Conservation (phyloP, 2,329 filamentous ascomycete genomes). For the Botrytis hyacinthi region DNA sequence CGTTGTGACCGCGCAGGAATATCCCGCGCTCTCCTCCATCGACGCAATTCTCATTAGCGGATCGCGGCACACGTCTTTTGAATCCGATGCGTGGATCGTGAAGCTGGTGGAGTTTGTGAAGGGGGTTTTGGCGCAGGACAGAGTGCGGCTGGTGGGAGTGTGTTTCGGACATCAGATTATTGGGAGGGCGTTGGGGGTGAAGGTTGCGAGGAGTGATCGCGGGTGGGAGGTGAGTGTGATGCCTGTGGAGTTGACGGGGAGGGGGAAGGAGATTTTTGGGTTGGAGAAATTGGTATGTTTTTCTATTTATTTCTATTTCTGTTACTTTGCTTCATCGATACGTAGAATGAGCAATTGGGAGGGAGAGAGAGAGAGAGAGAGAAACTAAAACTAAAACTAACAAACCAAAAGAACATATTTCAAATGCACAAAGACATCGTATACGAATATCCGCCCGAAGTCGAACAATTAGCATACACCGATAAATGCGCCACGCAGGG, state of each 20-base stretch:
- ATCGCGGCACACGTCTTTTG: constrained; percentile 70
- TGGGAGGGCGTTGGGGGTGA: constrained; percentile 65
- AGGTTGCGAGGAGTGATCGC: constrained; percentile 62
- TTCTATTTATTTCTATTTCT: too few species aligned
- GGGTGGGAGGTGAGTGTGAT: constrained; percentile 84
- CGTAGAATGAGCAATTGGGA: neutral
- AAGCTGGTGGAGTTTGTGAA: constrained; percentile 68
- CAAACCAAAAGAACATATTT: constrained; percentile 58
- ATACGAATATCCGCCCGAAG: constrained; percentile 57
- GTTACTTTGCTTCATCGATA: neutral
- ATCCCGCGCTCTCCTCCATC: constrained; percentile 70
- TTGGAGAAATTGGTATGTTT: constrained; percentile 54
- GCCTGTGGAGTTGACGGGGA: constrained; percentile 63
- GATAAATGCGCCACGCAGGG: constrained; percentile 71
- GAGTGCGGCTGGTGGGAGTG: constrained; percentile 71
- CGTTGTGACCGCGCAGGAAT: constrained; percentile 65
- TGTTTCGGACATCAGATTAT: constrained; percentile 90
- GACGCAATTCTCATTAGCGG: constrained; percentile 85
- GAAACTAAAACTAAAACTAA: too few species aligned
- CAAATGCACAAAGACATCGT: constrained; percentile 88
- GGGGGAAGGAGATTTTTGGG: constrained; percentile 71
- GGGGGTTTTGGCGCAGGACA: constrained; percentile 55
- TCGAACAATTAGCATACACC: constrained; percentile 63
- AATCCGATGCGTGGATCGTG: constrained; percentile 72
- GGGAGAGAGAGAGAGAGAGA: too few species aligned